Evolutionary conservation across 192 early-diverging fungal species (phyloP).

Genomic region (Backusella macrospora): DNA sequence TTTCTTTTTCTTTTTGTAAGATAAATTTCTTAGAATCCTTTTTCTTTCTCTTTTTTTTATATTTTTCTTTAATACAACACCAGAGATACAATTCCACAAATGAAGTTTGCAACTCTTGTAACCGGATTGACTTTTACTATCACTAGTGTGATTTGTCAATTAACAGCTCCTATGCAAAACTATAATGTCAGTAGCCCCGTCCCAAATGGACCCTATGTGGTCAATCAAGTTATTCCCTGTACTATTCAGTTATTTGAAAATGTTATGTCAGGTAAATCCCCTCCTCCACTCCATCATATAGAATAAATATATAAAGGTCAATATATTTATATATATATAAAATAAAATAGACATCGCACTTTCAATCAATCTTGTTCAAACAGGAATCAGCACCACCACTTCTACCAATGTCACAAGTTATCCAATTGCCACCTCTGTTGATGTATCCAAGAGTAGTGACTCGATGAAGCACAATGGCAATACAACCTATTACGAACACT

Average conservation of each 20-base stretch:
- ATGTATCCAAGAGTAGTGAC: slow-evolving; percentile 26
- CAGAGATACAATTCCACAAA: slow-evolving; percentile 1
- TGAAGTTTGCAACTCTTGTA: slow-evolving; percentile 18
- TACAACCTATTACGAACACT: slow-evolving; percentile 32
- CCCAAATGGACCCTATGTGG: slow-evolving; percentile 34
- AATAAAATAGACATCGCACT: slow-evolving; percentile 23
- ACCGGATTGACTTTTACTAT: background rate
- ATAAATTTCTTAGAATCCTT: background rate
- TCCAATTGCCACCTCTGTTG: slow-evolving; percentile 24
- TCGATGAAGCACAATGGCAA: slow-evolving; percentile 22
- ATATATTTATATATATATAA: slow-evolving; percentile 5
- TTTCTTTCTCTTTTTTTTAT: background rate
- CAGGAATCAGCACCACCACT: background rate
- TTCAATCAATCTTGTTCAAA: slow-evolving; percentile 22
- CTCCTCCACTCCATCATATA: no score
- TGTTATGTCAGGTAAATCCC: slow-evolving; percentile 36
- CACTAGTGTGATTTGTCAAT: slow-evolving; percentile 24
- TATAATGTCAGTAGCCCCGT: slow-evolving; percentile 40
- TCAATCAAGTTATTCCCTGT: slow-evolving; percentile 34
- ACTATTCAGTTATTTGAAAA: slow-evolving; percentile 28
- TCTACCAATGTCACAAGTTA: slow-evolving; percentile 19
- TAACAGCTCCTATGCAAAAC: slow-evolving; percentile 28
- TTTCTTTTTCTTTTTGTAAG: slow-evolving; percentile 1
- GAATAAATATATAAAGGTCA: background rate
- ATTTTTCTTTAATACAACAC: background rate